These are phyloP conservation scores for Sporisorium exsertum DNA, from an alignment of 1,284 basidiomycete genomes.

Conservation along the genomic window DNA sequence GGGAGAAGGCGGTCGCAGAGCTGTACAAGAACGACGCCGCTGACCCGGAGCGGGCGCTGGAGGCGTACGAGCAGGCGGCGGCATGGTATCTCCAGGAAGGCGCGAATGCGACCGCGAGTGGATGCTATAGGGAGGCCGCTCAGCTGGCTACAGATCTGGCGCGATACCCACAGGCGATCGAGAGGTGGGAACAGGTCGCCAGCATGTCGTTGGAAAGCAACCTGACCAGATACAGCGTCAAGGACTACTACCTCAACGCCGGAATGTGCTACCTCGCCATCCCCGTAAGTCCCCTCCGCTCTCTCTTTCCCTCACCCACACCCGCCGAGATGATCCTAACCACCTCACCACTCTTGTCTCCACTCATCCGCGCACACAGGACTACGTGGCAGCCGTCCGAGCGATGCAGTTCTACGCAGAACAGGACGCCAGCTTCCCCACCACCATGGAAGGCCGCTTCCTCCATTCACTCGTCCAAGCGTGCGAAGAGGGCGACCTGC, in stretches of 20 bases:
- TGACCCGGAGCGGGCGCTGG: conserved; percentile 83
- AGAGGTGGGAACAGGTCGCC: conserved; percentile 90
- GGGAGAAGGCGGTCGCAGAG: conserved; percentile 87
- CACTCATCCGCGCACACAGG: conserved; percentile 23
- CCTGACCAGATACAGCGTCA: conserved; percentile 97
- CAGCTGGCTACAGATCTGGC: conserved; percentile 91
- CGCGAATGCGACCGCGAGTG: conserved; percentile 92
- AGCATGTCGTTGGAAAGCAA: conserved; percentile 83
- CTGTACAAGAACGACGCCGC: conserved; percentile 83
- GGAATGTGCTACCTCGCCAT: conserved; percentile 90
- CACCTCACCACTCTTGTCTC: not conserved
- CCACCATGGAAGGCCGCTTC: conserved; percentile 67
- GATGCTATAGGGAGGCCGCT: conserved; percentile 94
- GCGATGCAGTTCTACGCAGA: conserved; percentile 68
- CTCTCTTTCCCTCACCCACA: not conserved
- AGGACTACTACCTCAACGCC: conserved; percentile 94
- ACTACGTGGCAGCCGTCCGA: conserved; percentile 63
- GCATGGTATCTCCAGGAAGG: conserved; percentile 98
- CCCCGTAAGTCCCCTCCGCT: conserved; percentile 74
- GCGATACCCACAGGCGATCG: conserved; percentile 85
- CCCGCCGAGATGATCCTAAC: not conserved
- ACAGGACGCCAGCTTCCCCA: conserved; percentile 65
- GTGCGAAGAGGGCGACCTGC: conserved; percentile 63
- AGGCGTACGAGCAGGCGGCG: conserved; percentile 91
- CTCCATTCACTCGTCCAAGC: conserved; percentile 64